Percentiles rank a stretch among this genome's conserved stretches.
Evolutionary conservation across 768 basidiomycete species (phyloP).

Genomic region (Cystobasidium tubakii): DNA sequence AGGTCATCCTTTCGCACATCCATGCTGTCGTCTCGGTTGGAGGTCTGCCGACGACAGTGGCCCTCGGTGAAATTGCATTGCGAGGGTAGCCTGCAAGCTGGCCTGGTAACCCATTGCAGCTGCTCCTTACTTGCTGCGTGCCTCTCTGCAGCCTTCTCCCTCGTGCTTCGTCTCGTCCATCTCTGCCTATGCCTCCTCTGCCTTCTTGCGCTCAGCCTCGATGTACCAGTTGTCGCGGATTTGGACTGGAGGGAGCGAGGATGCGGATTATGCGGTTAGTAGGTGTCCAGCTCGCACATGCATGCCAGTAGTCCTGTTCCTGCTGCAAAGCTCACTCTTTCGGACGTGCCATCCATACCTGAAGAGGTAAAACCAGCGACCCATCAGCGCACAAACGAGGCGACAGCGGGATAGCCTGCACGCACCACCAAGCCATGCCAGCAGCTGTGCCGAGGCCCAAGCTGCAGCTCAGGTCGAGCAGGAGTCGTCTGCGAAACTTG

Average conservation of each 20-base stretch:
- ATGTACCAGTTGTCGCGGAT: constrained; percentile 33
- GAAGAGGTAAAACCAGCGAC: not conserved
- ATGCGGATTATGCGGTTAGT: not conserved
- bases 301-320: no score
- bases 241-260: constrained; percentile 12
- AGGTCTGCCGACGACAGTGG: no score
- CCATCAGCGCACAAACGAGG: not conserved
- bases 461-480: constrained; percentile 23
- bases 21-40: no score
- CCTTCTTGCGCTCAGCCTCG: constrained; percentile 18
- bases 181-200: constrained; percentile 3
- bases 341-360: constrained; percentile 36
- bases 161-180: no score
- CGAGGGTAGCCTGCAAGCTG: no score
- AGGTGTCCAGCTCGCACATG: no score
- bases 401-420: not conserved
- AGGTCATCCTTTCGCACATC: no score
- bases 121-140: not conserved
- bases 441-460: constrained; percentile 27
- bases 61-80: no score
- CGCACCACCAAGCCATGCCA: constrained; percentile 26
- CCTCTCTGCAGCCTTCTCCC: not conserved
- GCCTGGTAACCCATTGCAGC: no score
- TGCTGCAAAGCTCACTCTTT: constrained; percentile 23
- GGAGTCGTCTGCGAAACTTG: constrained; percentile 43